These are phyloP conservation scores for Wallacemonas rigidus DNA, from an alignment of 208 protist species.

Conservation along the genomic window DNA sequence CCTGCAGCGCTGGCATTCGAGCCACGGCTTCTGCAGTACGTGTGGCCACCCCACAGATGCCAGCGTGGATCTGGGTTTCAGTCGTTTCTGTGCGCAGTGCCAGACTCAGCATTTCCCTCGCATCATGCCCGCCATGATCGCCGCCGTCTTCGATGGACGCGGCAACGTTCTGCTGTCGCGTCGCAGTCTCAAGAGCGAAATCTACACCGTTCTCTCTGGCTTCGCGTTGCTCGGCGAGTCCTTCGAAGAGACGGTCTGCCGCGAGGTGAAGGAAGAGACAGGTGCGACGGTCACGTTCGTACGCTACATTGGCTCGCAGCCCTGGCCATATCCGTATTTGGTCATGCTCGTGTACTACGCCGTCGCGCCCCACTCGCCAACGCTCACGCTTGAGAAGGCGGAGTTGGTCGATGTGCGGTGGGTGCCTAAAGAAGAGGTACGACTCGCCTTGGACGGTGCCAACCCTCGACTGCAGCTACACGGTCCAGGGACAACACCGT, in stretches of 20 bases:
- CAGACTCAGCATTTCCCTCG: conserved; percentile 33
- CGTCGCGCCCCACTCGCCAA: conserved; percentile 24
- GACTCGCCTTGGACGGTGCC: conserved; percentile 28
- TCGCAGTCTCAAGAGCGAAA: conserved; percentile 19
- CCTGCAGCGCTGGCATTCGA: conserved; percentile 27
- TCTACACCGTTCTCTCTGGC: conserved; percentile 45
- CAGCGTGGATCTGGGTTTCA: conserved; percentile 31
- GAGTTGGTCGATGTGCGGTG: conserved; percentile 55
- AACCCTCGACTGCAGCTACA: conserved; percentile 36
- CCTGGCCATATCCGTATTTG: conserved; percentile 47
- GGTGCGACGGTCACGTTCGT: conserved; percentile 36
- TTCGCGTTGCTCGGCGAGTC: conserved; percentile 55
- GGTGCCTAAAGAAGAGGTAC: conserved; percentile 53
- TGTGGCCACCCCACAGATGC: conserved; percentile 27
- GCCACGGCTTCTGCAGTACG: conserved; percentile 29
- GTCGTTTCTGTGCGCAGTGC: conserved; percentile 33
- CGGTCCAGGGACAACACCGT: conserved; percentile 34
- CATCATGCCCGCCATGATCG: conserved; percentile 52
- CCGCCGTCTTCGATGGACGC: conserved; percentile 48
- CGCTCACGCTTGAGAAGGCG: conserved; percentile 28
- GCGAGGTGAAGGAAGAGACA: conserved; percentile 67
- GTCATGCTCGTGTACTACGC: conserved; percentile 70
- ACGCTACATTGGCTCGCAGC: conserved; percentile 60
- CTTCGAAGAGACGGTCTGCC: conserved; percentile 48
- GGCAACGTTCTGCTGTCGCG: conserved; percentile 55